Evolutionary conservation across 768 basidiomycete genomes (phyloP).

Genomic region (Leccinum arenicola): DNA sequence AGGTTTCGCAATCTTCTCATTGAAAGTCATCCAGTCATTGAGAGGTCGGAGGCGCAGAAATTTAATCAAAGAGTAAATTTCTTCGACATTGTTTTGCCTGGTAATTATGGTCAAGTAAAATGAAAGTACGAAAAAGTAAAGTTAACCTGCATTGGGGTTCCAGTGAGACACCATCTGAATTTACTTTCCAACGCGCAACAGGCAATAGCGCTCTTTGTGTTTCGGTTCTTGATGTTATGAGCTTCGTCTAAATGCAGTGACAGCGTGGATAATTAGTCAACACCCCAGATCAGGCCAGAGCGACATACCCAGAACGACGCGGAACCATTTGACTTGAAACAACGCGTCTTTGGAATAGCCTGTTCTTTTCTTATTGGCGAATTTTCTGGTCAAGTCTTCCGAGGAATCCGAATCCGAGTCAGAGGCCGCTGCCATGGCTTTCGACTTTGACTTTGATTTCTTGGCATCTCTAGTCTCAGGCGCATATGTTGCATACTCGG

Average conservation of each 20-base stretch:
- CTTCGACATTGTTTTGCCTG: conserved; percentile 88
- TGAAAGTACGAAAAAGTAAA: not conserved
- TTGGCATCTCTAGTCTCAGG: conserved; percentile 53
- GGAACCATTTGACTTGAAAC: conserved; percentile 78
- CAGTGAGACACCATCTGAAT: conserved; percentile 87
- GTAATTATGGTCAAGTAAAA: not conserved
- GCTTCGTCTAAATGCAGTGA: conserved; percentile 68
- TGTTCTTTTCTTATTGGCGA: conserved; percentile 41
- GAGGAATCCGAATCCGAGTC: conserved; percentile 37
- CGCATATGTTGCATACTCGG: conserved; percentile 62
- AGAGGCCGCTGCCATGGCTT: conserved; percentile 25
- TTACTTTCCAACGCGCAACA: conserved; percentile 76
- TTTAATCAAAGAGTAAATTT: conserved; percentile 84
- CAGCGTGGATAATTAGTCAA: not conserved
- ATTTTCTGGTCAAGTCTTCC: conserved; percentile 37
- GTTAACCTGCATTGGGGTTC: conserved; percentile 62
- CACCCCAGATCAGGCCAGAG: not conserved
- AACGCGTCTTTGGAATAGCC: conserved; percentile 59
- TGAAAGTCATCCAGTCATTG: conserved; percentile 78
- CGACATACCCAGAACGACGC: conserved; percentile 75
- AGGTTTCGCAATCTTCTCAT: conserved; percentile 72
- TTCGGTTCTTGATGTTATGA: conserved; percentile 89
- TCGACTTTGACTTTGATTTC: conserved; percentile 37
- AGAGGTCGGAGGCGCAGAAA: conserved; percentile 85
- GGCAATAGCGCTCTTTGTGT: conserved; percentile 72